Percentiles rank a stretch among this genome's conserved stretches.
phyloP scores from a whole-genome alignment of 2,329 filamentous ascomycete genomes.

The Penicillium sp. region DNA sequence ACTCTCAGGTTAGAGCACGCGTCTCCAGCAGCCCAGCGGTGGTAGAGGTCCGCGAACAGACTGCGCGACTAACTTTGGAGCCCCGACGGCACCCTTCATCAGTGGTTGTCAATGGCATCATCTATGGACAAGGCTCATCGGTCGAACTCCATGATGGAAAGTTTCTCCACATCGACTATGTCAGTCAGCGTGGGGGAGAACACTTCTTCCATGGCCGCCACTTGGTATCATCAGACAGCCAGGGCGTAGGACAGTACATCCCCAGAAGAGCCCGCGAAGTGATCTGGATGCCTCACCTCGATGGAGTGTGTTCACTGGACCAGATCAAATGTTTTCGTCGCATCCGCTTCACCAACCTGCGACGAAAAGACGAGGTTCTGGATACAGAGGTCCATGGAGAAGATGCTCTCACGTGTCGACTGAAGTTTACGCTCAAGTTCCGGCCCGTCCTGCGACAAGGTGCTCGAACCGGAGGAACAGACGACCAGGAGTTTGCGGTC shows the following conservation, averaged over 20 bases:
- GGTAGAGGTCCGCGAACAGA: background rate
- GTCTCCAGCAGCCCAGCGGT: background rate
- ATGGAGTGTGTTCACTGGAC: constrained; percentile 42
- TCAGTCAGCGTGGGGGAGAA: constrained; percentile 29
- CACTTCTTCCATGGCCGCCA: constrained; percentile 41
- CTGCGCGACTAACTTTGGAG: background rate
- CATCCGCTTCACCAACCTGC: constrained; percentile 58
- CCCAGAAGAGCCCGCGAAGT: constrained; percentile 47
- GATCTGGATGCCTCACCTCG: constrained; percentile 42
- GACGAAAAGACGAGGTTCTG: background rate
- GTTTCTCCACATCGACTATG: constrained; percentile 43
- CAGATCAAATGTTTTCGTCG: constrained; percentile 44
- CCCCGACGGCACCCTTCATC: background rate
- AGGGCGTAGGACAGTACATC: background rate
- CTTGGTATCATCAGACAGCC: constrained; percentile 15
- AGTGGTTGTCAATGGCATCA: constrained; percentile 7
- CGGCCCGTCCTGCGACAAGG: background rate
- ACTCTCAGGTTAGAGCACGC: background rate
- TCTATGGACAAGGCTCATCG: constrained; percentile 21
- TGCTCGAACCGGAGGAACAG: background rate
- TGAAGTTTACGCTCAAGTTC: constrained; percentile 26
- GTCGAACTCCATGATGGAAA: constrained; percentile 40
- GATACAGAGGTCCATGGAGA: background rate
- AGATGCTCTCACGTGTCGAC: constrained; percentile 32
- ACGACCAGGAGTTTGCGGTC: constrained; percentile 14